Evolutionary conservation across 805 yeast genomes (phyloP).

Genomic region (Saccharomycopsis oosterbeekiorum): DNA sequence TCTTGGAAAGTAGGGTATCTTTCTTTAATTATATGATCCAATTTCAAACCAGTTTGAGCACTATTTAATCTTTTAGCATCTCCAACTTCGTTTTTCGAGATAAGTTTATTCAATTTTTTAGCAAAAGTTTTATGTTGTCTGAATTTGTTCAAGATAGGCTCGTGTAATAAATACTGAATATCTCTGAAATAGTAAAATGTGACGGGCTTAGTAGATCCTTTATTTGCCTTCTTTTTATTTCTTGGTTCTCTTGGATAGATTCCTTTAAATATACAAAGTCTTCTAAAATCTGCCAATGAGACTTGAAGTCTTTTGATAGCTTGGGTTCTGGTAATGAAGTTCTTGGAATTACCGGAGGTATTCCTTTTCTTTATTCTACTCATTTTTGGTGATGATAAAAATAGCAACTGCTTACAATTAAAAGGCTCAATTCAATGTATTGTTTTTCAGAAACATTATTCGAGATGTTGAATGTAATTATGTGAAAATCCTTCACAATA

Average conservation of each 20-base stretch:
- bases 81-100: constrained; percentile 84
- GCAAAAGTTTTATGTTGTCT: constrained; percentile 94
- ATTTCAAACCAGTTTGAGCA: constrained; percentile 66
- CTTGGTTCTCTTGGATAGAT: constrained; percentile 95
- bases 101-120: constrained; percentile 76
- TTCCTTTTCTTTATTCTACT: constrained; percentile 76
- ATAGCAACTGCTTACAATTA: background rate
- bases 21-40: constrained; percentile 88
- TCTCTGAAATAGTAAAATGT: constrained; percentile 93
- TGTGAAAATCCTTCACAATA: background rate
- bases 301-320: constrained; percentile 89
- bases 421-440: background rate
- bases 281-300: constrained; percentile 90
- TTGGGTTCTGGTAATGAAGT: constrained; percentile 87
- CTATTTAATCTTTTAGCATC: constrained; percentile 81
- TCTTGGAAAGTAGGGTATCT: constrained; percentile 91
- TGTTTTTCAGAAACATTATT: too few relatives aligned
- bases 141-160: constrained; percentile 83
- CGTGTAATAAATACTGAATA: constrained; percentile 89
- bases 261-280: constrained; percentile 96
- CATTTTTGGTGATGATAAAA: constrained; percentile 23
- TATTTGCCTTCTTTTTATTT: constrained; percentile 92
- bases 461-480: background rate
- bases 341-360: constrained; percentile 79
- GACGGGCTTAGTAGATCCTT: constrained; percentile 93